These are phyloP conservation scores for Chytriomyces sp. DNA, from an alignment of 192 early-diverging fungal species.

Conservation along the genomic window DNA sequence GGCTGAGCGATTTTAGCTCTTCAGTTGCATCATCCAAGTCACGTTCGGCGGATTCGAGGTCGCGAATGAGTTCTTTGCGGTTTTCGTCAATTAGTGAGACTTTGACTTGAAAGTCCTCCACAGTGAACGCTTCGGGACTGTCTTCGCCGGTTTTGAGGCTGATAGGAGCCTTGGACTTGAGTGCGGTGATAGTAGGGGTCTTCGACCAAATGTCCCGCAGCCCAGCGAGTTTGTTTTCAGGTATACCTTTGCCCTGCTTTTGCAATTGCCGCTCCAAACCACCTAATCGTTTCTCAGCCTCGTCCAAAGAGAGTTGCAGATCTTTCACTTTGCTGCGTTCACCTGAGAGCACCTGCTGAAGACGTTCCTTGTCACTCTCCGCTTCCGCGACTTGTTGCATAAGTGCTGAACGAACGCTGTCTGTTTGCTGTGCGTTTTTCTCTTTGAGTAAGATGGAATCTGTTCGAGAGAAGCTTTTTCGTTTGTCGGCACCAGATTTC, in stretches of 20 bases:
- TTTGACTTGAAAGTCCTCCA: constrained; percentile 12
- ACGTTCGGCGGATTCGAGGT: not conserved
- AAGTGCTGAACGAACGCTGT: constrained; percentile 24
- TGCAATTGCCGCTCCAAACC: not conserved
- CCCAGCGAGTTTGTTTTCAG: not conserved
- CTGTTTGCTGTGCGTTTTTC: constrained; percentile 33
- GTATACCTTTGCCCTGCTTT: not conserved
- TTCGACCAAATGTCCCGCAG: constrained; percentile 4
- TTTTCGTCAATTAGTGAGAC: constrained; percentile 15
- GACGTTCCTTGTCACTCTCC: constrained; percentile 40
- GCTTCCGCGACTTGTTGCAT: constrained; percentile 42
- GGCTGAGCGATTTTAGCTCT: not conserved
- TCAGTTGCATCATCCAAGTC: constrained; percentile 21
- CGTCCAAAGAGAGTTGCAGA: constrained; percentile 26
- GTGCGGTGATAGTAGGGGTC: not conserved
- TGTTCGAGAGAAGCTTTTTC: not conserved
- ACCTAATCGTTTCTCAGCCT: not conserved
- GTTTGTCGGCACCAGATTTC: not conserved
- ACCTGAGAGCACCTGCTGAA: constrained; percentile 29
- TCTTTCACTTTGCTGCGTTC: constrained; percentile 33
- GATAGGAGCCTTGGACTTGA: not conserved
- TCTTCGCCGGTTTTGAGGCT: not conserved
- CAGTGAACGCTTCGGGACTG: constrained; percentile 1
- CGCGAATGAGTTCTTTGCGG: constrained; percentile 2
- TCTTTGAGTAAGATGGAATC: constrained; percentile 21